Conservation (phyloP, 2,329 filamentous ascomycete genomes). For the Aspergillus neotritici region DNA sequence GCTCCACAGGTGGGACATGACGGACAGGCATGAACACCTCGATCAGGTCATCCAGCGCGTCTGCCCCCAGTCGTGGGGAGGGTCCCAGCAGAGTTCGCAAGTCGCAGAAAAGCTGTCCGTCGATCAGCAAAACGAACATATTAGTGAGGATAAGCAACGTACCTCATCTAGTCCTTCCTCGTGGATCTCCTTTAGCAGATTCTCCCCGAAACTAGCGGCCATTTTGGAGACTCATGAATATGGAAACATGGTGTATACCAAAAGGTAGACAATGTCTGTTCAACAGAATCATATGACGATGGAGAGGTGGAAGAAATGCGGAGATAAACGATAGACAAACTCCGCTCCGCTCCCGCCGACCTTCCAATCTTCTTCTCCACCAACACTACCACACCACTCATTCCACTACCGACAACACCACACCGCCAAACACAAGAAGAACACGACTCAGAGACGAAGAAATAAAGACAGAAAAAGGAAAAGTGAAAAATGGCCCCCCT, state of each 20-base stretch:
- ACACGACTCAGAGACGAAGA: neutral
- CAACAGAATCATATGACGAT: too few relatives aligned
- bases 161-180: slow-evolving; percentile 50
- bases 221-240: slow-evolving; percentile 5
- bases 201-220: slow-evolving; percentile 45
- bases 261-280: too few relatives aligned
- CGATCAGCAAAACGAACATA: too few relatives aligned
- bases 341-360: too few relatives aligned
- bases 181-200: slow-evolving; percentile 48
- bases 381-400: too few relatives aligned
- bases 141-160: slow-evolving; percentile 13
- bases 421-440: neutral
- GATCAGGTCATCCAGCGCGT: slow-evolving; percentile 43
- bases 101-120: slow-evolving; percentile 25
- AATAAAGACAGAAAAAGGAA: neutral
- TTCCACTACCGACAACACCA: too few relatives aligned
- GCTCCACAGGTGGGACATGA: slow-evolving; percentile 3
- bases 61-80: slow-evolving; percentile 36
- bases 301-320: too few relatives aligned
- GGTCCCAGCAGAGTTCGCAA: slow-evolving; percentile 19
- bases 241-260: too few relatives aligned
- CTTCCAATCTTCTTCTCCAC: too few relatives aligned
- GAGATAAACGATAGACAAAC: too few relatives aligned
- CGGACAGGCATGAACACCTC: slow-evolving; percentile 29
- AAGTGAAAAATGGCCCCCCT: slow-evolving; percentile 49